Conservation (phyloP, 768 basidiomycete species). For the Panellus pusillus region DNA sequence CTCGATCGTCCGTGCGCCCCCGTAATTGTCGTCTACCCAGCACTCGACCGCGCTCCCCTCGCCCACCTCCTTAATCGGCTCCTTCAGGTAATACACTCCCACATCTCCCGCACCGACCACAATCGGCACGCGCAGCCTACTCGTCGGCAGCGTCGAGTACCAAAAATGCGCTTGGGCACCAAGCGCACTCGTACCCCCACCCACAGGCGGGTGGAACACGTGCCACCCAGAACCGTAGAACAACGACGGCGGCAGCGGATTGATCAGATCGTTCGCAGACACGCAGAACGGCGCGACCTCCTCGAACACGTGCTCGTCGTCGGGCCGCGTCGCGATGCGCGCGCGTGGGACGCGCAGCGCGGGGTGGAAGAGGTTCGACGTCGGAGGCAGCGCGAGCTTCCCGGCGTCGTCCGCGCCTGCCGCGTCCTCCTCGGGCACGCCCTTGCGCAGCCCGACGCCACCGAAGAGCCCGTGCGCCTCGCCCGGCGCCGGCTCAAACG, state of each 20-base stretch:
- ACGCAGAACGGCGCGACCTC: constrained; percentile 93
- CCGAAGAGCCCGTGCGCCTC: constrained; percentile 74
- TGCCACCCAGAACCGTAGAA: constrained; percentile 95
- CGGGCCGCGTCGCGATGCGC: constrained; percentile 70
- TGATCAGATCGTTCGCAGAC: constrained; percentile 96
- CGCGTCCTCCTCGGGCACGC: constrained; percentile 51
- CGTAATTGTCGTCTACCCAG: constrained; percentile 97
- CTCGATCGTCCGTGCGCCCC: constrained; percentile 72
- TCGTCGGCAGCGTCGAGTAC: constrained; percentile 85
- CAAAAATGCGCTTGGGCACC: constrained; percentile 83
- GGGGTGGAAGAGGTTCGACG: constrained; percentile 17
- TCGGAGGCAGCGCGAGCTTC: constrained; percentile 11
- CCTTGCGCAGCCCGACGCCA: constrained; percentile 81
- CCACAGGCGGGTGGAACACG: constrained; percentile 63
- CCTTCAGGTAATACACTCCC: constrained; percentile 85
- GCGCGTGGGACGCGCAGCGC: constrained; percentile 64
- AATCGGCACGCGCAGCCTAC: constrained; percentile 80
- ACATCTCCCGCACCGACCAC: constrained; percentile 88
- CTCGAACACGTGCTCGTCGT: constrained; percentile 56
- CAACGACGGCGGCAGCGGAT: constrained; percentile 90
- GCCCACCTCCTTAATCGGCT: constrained; percentile 57
- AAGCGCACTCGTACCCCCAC: constrained; percentile 42
- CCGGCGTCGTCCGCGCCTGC: constrained; percentile 30
- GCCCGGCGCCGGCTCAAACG: constrained; percentile 34
- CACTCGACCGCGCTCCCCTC: constrained; percentile 78